Conservation (phyloP, 371 early-diverging fungal genomes). For the Lichtheimia corymbifera region DNA sequence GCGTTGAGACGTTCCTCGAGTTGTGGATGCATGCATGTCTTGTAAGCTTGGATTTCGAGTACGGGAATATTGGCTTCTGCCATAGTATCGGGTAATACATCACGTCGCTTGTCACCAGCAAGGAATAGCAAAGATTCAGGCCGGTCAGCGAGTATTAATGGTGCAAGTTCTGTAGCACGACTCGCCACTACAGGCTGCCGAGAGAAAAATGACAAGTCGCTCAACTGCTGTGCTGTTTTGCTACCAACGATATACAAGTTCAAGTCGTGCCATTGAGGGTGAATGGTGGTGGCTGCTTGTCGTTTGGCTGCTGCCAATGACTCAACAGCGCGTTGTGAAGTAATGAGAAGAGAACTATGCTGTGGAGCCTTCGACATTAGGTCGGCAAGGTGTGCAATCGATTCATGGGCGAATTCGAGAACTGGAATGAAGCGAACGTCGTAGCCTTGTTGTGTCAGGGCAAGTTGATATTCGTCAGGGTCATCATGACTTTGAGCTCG, state of each 20-base stretch:
- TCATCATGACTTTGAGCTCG: background rate
- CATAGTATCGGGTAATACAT: constrained; percentile 40
- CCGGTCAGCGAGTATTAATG: constrained; percentile 19
- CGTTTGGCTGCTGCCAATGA: constrained; percentile 16
- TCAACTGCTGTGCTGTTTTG: constrained; percentile 41
- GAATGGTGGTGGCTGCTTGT: background rate
- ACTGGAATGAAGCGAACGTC: background rate
- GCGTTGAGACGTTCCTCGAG: constrained; percentile 16
- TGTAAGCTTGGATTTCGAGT: constrained; percentile 44
- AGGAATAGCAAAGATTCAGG: constrained; percentile 39
- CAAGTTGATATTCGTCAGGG: background rate
- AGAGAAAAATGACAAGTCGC: constrained; percentile 25
- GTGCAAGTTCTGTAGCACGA: constrained; percentile 41
- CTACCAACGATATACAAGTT: constrained; percentile 54
- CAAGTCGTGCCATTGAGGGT: constrained; percentile 21
- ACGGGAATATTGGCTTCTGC: constrained; percentile 22
- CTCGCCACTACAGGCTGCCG: constrained; percentile 24
- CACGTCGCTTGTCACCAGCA: constrained; percentile 60
- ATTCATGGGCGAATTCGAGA: background rate
- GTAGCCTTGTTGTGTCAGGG: background rate
- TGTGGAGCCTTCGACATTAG: constrained; percentile 23
- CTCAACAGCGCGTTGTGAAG: constrained; percentile 44
- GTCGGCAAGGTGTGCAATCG: background rate
- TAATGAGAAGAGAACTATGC: constrained; percentile 28
- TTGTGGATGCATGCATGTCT: constrained; percentile 34